Evolutionary conservation across 106 monocot genomes (phyloP), one percentile per base, ranked within the genome.

Genomic region (Ottelia alismoides): DNA sequence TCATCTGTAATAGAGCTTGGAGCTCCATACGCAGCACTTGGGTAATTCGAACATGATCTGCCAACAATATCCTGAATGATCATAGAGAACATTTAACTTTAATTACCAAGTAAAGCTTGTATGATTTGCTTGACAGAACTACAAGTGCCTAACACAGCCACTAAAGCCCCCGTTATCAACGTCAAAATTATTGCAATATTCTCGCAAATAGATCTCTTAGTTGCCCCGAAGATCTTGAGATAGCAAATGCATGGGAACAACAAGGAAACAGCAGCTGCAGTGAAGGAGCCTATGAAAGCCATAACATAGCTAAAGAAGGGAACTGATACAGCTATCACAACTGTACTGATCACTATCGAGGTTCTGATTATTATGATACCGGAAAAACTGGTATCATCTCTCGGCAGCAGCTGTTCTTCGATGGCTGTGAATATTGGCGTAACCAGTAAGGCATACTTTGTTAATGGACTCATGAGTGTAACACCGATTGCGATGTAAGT

Each of bases 401-500:
- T 11, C 19, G 19, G 12, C 68, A 32, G 17, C 11, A 74, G 30
- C 9, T 52, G 49, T 12, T 63, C 68, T 14, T 74, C 74, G 28
- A 74, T 63, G 14, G 74, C 68, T 17, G 27, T 52, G 20, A 63
- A 51, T 25, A 74, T 28, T 2, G 74, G 74, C 16, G 51, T 11
- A 1, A 74, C 11, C 68, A 57, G 45, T 9, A 68, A 29, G 1
- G 74, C 56, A 30, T 46, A 74, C 31, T 64, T 74, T 3, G 74
- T 53, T 18, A 68, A 52, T 22, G 74, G 74, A 35, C 63, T 74
- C 45, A 74, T 44, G 32, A 74, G 49, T 47, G 63, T 58, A 11
- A 63, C 69, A 20, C 57, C 57, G 22, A 68, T 63, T 12, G 62
- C 68, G 20, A 68, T 31, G 2, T 68, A 57, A 4, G 68, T 22